phyloP scores from a whole-genome alignment of 1,284 basidiomycete species.

The Ustilago xerochloae region DNA sequence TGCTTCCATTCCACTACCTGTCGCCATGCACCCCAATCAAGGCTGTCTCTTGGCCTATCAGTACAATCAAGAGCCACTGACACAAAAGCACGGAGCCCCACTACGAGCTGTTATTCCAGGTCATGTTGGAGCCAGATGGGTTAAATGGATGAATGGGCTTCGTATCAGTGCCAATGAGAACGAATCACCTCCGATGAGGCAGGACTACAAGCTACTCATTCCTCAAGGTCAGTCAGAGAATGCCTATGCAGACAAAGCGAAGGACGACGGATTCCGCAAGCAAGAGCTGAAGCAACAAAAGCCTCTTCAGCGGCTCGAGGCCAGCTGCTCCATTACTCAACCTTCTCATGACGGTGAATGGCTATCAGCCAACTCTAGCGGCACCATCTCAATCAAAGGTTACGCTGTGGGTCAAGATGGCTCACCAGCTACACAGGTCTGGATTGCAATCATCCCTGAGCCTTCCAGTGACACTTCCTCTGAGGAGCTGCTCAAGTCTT shows the following conservation, averaged over 20 bases:
- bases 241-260: slow-evolving; percentile 15
- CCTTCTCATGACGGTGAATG: slow-evolving; percentile 11
- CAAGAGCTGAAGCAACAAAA: slow-evolving; percentile 5
- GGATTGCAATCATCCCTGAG: slow-evolving; percentile 18
- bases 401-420: slow-evolving; percentile 53
- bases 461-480: neutral
- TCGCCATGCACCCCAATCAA: slow-evolving; percentile 52
- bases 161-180: slow-evolving; percentile 8
- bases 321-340: slow-evolving; percentile 36
- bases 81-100: slow-evolving; percentile 77
- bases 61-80: slow-evolving; percentile 71
- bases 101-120: slow-evolving; percentile 77
- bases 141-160: slow-evolving; percentile 77
- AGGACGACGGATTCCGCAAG: slow-evolving; percentile 20
- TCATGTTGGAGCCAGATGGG: slow-evolving; percentile 79
- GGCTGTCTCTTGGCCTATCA: slow-evolving; percentile 36
- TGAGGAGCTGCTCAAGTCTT: slow-evolving; percentile 22
- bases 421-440: slow-evolving; percentile 19
- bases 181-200: slow-evolving; percentile 37
- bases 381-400: slow-evolving; percentile 18
- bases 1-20: slow-evolving; percentile 44
- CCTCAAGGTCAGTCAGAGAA: slow-evolving; percentile 72
- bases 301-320: slow-evolving; percentile 40
- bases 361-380: neutral
- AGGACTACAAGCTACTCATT: slow-evolving; percentile 32